Percentiles rank a stretch among this genome's conserved stretches.
phyloP scores from a whole-genome alignment of 2,329 filamentous ascomycete genomes.

The Aspergillus cejpii region DNA sequence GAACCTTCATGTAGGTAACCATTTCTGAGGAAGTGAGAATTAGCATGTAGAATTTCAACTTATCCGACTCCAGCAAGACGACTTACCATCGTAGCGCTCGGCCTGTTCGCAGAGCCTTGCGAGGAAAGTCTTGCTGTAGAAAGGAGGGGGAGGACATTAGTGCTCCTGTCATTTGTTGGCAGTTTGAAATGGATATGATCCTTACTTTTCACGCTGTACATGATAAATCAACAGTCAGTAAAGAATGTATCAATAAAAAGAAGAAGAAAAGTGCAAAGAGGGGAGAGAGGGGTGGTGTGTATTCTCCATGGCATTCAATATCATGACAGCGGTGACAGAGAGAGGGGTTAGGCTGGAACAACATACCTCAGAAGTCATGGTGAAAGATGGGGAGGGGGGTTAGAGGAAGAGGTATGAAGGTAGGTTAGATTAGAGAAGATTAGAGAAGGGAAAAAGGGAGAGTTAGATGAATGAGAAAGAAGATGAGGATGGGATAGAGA shows the following conservation, averaged over 20 bases:
- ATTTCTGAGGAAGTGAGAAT: slow-evolving; percentile 57
- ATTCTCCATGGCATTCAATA: slow-evolving; percentile 10
- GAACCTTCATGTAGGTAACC: slow-evolving; percentile 96
- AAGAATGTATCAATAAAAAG: neutral
- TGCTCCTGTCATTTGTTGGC: slow-evolving; percentile 17
- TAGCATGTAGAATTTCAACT: slow-evolving; percentile 18
- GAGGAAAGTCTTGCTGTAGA: slow-evolving; percentile 93
- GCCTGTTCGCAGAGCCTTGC: slow-evolving; percentile 99
- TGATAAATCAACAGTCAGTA: slow-evolving; percentile 28
- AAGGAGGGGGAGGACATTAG: slow-evolving; percentile 31
- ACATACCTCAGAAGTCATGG: slow-evolving; percentile 59
- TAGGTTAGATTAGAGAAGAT: slow-evolving; percentile 9
- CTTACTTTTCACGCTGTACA: slow-evolving; percentile 62
- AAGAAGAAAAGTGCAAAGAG: slow-evolving; percentile 18
- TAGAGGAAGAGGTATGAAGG: too few relatives aligned
- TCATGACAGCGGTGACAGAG: slow-evolving; percentile 24
- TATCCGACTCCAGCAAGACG: neutral
- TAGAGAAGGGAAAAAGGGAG: slow-evolving; percentile 6
- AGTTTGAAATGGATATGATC: slow-evolving; percentile 26
- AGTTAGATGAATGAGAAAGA: slow-evolving; percentile 14
- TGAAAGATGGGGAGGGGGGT: slow-evolving; percentile 28
- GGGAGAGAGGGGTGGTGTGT: slow-evolving; percentile 11
- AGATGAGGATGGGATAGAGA: slow-evolving; percentile 20
- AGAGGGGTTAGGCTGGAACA: slow-evolving; percentile 33
- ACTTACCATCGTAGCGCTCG: slow-evolving; percentile 93